These are phyloP conservation scores for Stereocaulon alpinum DNA, from an alignment of 495 filamentous ascomycete species.

Conservation along the genomic window DNA sequence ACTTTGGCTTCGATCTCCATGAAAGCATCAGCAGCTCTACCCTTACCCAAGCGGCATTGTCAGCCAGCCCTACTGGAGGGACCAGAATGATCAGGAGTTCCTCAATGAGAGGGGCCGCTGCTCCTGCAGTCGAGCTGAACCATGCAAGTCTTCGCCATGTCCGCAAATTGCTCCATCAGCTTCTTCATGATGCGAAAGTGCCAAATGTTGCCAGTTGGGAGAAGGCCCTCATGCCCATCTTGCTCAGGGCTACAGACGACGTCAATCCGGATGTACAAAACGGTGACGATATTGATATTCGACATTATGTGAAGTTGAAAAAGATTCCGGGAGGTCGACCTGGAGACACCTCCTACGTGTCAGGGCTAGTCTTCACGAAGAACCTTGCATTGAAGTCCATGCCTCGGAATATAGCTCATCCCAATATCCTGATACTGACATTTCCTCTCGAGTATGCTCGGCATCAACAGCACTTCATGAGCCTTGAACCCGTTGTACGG, in stretches of 20 bases:
- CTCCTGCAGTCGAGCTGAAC: conserved; percentile 72
- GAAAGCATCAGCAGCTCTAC: conserved; percentile 19
- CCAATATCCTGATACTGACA: conserved; percentile 83
- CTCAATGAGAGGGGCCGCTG: conserved; percentile 67
- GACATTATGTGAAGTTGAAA: conserved; percentile 97
- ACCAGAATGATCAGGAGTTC: conserved; percentile 68
- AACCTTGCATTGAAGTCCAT: conserved; percentile 94
- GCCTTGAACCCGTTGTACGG: conserved; percentile 88
- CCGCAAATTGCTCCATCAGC: conserved; percentile 68
- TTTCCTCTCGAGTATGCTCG: conserved; percentile 96
- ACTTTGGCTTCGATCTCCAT: conserved; percentile 12
- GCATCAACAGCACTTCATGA: conserved; percentile 96
- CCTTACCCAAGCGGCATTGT: conserved; percentile 20
- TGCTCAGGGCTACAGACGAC: conserved; percentile 86
- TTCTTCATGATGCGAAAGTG: conserved; percentile 67
- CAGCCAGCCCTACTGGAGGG: conserved; percentile 35
- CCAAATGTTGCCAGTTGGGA: conserved; percentile 73
- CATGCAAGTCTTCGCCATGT: conserved; percentile 82
- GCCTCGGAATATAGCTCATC: conserved; percentile 72
- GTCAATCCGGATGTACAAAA: conserved; percentile 83
- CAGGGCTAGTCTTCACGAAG: conserved; percentile 93
- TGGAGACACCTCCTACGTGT: conserved; percentile 86
- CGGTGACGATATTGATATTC: conserved; percentile 92
- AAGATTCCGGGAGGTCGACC: conserved; percentile 85
- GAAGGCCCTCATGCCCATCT: conserved; percentile 78